Evolutionary conservation across 2,329 filamentous ascomycete species (phyloP), one percentile per base, ranked within the genome.

Genomic region (Emergomyces pasteurianus): DNA sequence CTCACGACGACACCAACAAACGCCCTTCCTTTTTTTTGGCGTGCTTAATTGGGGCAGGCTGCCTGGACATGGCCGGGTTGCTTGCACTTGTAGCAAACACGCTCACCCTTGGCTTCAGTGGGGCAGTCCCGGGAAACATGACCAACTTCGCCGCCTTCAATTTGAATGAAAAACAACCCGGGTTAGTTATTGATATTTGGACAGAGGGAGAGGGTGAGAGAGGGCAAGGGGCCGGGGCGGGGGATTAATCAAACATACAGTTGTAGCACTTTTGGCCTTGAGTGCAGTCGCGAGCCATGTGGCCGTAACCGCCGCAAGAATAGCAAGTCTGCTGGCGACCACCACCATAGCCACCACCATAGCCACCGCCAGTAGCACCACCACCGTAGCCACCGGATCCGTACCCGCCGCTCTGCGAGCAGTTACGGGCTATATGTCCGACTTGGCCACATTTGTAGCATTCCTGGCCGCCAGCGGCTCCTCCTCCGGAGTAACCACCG

Each of bases 231-330:
- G 9, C 26, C 40, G 52, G 46, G 46, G 43, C 34, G 2, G 14
- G 16, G 7, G 18, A 7, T 8, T 18, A 10, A 9, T 53, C 9
- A 43, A 21, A 73, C 82, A 73, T 73, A 86, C 94, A 97, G 86
- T 96, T 96, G 86, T 97, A 99, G 87, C 94, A 99, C 83, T 97
- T 97, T 83, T 95, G 92, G 72, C 94, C 94, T 77, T 97, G 95
- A 70, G 92, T 95, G 80, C 94, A 99, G 79, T 97, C 94, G 82
- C 92, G 88, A 74, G 89, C 92, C 88, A 96, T 92, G 82, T 99
- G 94, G 72, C 92, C 92, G 74, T 90, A 92, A 67, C 94, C 94
- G 70, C 94, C 94, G 80, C 94, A 97, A 52, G 91, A 95, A 83
- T 96, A 99, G 87, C 94, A 97, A 69, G 91, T 96, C 82, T 92